Evolutionary conservation across 2,329 filamentous ascomycete genomes (phyloP), one percentile per base, ranked within the genome.

Genomic region (Aspergillus niger): DNA sequence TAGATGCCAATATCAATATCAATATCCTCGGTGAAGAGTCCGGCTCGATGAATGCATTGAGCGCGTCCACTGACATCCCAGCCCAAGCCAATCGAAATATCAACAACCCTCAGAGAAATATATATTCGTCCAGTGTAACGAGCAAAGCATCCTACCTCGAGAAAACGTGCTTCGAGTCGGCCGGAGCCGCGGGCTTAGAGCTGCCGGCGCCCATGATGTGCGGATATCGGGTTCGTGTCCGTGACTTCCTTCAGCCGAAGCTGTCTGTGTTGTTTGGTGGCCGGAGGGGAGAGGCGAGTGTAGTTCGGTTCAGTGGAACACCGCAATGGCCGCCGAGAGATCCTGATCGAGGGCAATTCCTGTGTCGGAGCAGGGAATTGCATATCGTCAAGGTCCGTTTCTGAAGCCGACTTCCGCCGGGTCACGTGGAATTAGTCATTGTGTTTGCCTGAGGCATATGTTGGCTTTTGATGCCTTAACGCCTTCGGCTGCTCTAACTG

Each of bases 151-250:
- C 67, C 50, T 73, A 88, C 85, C 85, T 81, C 55, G 83, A 80
- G 76, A 89, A 89, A 72, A 87, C 79, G 77, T 88, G 85, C 77
- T 86, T 84, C 68, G 81, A 73, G 65, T 69, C 70, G 62, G 72
- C 77, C 70, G 80, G 76, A 65, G 77, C 78, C 64, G 83, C 80
- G 68, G 83, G 83, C 77, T 87, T 88, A 56, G 86, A 89, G 77
- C 82, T 81, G 68, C 84, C 84, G 72, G 83, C 82, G 74, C 86
- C 86, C 86, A 89, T 89, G 53, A 62, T 74, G 67, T 73, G 58
- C 47, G 47, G 22, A 55, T 58, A 36, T 32, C 47, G 53, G 11
- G 50, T 50, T 52, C 24, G 57, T 38, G 38, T 24, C 15, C 10
- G 26, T 52, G 26, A 17, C 24, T 36, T 13, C n/a, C 24, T 36